Conservation (phyloP, 129 eudicot genomes). For the Flaveria ramosissima region DNA sequence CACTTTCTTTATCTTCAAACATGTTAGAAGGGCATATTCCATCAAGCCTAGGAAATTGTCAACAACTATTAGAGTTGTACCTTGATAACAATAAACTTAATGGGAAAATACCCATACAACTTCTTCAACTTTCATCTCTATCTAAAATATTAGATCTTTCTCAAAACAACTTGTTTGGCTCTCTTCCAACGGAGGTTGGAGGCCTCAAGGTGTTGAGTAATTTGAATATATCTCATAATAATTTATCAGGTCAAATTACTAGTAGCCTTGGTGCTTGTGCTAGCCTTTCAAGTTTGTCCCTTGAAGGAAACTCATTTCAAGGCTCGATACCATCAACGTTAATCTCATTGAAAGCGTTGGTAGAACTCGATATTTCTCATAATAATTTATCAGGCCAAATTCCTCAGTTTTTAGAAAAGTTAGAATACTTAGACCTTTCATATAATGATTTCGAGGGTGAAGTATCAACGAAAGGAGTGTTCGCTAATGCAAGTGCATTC, state of each 20-base stretch:
- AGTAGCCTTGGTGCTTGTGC: not conserved
- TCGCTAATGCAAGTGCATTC: not conserved
- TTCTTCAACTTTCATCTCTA: slow-evolving; percentile 16
- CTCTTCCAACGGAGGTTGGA: slow-evolving; percentile 3
- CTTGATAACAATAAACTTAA: not conserved
- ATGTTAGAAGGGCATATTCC: slow-evolving; percentile 1
- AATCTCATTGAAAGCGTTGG: not conserved
- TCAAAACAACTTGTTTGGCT: slow-evolving; percentile 1
- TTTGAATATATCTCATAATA: not conserved
- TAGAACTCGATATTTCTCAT: not conserved
- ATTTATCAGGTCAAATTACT: slow-evolving; percentile 12
- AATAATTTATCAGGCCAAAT: slow-evolving; percentile 9
- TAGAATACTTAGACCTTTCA: not conserved
- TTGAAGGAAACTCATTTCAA: not conserved
- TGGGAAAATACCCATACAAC: not conserved
- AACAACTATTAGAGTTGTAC: not conserved
- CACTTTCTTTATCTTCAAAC: not conserved
- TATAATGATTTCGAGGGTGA: not conserved
- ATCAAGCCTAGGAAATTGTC: slow-evolving; percentile 6
- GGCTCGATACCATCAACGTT: slow-evolving; percentile 11
- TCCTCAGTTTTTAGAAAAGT: not conserved
- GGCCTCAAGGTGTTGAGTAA: not conserved
- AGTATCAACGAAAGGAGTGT: not conserved
- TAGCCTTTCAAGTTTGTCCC: not conserved
- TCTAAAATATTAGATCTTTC: not conserved